Evolutionary conservation across 2,329 filamentous ascomycete species (phyloP), one percentile per base, ranked within the genome.

Genomic region (Colletotrichum noveboracense): DNA sequence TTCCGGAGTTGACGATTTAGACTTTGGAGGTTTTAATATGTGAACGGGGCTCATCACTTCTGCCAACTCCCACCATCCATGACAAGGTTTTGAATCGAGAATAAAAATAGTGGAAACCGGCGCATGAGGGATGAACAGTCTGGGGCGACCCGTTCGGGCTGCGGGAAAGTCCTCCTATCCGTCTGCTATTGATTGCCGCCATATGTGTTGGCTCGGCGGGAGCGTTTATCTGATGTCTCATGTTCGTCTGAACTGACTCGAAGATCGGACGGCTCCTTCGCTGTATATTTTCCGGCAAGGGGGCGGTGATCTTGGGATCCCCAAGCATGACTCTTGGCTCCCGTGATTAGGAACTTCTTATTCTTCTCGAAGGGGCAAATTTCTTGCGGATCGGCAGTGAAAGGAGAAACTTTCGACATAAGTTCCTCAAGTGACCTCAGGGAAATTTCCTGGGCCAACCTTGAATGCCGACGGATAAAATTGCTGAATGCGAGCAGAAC

Each of bases 201-300:
- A 26, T 67, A 60, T 52, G 26, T 62, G 36, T 48, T 70, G 56
- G 67, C 36, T 70, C 34, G 56, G 67, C 56, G 56, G 55, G 9
- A 16, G 18, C 24, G 24, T 48, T 62, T 43, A 21, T 60, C 67
- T 61, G 36, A 48, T 28, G 24, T 24, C 12, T 60, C 26, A 18
- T 12, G 28, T 61, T 71, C 72, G 36, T 61, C 61, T 61, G 30
- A 56, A 71, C 68, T 75, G 72, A 71, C 68, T 71, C 72, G 52
- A n/a, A 43, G 60, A 75, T 75, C 38, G 36, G 72, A 75, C 61
- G 67, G 61, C 38, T 28, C 16, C 14, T 26, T 26, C 9, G 32
- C 21, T 26, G n/a, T 10, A 13, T 43, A 9, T 36, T 24, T 6
- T 61, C n/a, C 13, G n/a, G 21, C 2, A 38, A 43, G 4, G 61